Evolutionary conservation across 192 early-diverging fungal species (phyloP).

Genomic region (Coemansia sp.): DNA sequence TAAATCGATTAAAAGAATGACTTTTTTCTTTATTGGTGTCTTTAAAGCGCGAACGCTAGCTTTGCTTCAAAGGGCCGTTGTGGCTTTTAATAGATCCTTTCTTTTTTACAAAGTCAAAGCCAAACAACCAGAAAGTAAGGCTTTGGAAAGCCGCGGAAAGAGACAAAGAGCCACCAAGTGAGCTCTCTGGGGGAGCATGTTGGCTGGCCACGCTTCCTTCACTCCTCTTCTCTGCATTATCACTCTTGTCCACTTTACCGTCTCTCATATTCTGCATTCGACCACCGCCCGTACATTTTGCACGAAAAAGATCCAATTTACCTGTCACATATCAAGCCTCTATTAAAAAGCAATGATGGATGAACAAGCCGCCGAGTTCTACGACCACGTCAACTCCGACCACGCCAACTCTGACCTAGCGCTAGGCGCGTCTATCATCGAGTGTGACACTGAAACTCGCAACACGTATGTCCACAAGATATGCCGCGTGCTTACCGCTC

Average conservation of each 20-base stretch:
- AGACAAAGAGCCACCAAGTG: neutral
- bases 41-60: neutral
- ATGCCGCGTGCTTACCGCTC: neutral
- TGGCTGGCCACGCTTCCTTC: neutral
- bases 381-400: neutral
- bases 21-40: neutral
- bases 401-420: neutral
- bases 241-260: neutral
- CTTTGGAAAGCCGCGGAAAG: neutral
- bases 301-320: neutral
- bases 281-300: neutral
- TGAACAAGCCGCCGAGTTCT: slow-evolving; percentile 2
- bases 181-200: neutral
- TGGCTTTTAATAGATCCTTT: neutral
- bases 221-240: neutral
- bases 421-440: neutral
- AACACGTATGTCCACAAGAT: neutral
- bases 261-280: neutral
- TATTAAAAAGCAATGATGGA: neutral
- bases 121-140: neutral
- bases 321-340: neutral
- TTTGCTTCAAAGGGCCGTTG: neutral
- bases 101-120: neutral
- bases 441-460: neutral
- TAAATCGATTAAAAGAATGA: neutral